Evolutionary conservation across 2,329 filamentous ascomycete genomes (phyloP), one percentile per base, ranked within the genome.

Genomic region (Exophiala xenobiotica): DNA sequence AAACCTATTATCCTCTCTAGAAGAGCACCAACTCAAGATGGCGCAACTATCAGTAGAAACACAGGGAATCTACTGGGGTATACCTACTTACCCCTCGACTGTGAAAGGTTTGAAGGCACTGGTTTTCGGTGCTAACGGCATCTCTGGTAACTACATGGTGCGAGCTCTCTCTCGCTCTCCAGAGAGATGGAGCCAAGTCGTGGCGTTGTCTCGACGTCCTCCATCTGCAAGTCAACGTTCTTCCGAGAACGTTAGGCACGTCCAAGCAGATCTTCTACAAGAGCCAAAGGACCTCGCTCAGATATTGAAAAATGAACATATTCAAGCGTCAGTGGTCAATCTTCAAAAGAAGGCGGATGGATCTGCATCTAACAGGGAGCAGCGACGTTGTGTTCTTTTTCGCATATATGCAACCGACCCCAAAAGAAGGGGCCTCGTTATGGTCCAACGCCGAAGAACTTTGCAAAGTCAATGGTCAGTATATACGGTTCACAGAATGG

Each of bases 301-400:
- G 9, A 43, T 59, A 14, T 53, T 61, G 41, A 51, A 50, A 18
- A n/a, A n/a, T n/a, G n/a, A n/a, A n/a, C n/a, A n/a, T n/a, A n/a
- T n/a, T n/a, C n/a, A n/a, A n/a, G 24, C 51, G 4, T 55, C 55
- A 6, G 50, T 46, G 16, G 50, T 56, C 19, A 51, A 20, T 20
- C 53, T 53, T 2, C 73, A 74, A 52, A 72, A 79, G 56, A 66
- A n/a, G n/a, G n/a, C n/a, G n/a, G n/a, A n/a, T n/a, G n/a, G n/a
- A n/a, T n/a, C n/a, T n/a, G n/a, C n/a, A n/a, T n/a, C n/a, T n/a
- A n/a, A n/a, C n/a, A n/a, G n/a, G n/a, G n/a, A n/a, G n/a, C n/a
- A n/a, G n/a, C n/a, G n/a, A n/a, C n/a, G n/a, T n/a, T n/a, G n/a
- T 78, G 14, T 80, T 79, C 63, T 81, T 78, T 67, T 79, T 74